Percentiles rank a stretch among this genome's conserved stretches.
These are phyloP conservation scores for Echium plantagineum DNA, from an alignment of 257 asterid species.

Conservation along the genomic window DNA sequence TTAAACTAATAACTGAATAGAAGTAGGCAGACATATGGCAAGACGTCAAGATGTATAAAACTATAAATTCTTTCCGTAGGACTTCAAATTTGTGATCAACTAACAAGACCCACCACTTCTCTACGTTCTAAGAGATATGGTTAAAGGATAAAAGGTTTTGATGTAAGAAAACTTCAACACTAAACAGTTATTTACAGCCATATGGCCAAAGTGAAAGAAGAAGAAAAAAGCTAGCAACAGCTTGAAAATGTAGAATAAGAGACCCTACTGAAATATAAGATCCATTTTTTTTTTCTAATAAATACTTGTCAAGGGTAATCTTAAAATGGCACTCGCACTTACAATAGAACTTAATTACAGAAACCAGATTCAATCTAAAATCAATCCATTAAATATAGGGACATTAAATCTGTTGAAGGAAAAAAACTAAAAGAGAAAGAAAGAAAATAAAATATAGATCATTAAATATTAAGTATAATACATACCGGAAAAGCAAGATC, in stretches of 20 bases:
- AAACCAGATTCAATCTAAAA: neutral
- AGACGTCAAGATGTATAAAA: neutral
- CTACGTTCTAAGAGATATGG: no score
- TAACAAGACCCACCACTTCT: no score
- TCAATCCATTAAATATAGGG: neutral
- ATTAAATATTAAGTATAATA: neutral
- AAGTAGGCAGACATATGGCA: neutral
- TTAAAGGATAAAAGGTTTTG: neutral
- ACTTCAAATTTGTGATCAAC: no score
- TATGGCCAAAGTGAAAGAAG: no score
- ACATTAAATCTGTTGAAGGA: neutral
- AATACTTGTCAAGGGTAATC: no score
- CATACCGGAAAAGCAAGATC: constrained; percentile 93
- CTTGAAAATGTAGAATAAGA: neutral
- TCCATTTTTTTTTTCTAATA: neutral
- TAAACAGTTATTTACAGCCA: no score
- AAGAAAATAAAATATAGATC: neutral
- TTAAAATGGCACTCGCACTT: no score
- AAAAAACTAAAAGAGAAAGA: neutral
- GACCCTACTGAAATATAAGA: neutral
- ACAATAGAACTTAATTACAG: neutral
- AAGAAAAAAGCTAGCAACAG: neutral
- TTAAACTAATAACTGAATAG: neutral
- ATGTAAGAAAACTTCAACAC: neutral
- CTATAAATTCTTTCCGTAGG: neutral